These are phyloP conservation scores for Ceratobasidium sp. DNA, from an alignment of 1,284 basidiomycete genomes.

Conservation along the genomic window DNA sequence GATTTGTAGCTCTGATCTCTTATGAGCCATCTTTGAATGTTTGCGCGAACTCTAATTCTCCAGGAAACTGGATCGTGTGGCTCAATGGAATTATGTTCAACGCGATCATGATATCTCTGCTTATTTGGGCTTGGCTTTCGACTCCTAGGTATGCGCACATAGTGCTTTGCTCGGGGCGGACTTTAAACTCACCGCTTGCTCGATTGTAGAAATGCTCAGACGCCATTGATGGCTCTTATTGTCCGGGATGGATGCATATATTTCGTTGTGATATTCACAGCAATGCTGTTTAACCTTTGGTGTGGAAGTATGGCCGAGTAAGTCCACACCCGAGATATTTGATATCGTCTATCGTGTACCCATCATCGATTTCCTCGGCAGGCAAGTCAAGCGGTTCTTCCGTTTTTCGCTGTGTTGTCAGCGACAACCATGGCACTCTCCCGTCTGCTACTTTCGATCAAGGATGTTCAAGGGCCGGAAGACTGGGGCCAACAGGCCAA, in stretches of 20 bases:
- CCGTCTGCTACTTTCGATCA: slow-evolving; percentile 22
- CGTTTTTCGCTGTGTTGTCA: slow-evolving; percentile 27
- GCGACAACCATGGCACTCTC: slow-evolving; percentile 25
- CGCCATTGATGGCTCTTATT: slow-evolving; percentile 29
- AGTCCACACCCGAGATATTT: neutral
- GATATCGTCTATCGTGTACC: neutral
- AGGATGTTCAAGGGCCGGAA: slow-evolving; percentile 29
- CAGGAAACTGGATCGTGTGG: slow-evolving; percentile 33
- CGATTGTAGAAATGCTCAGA: slow-evolving; percentile 18
- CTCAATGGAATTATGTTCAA: slow-evolving; percentile 33
- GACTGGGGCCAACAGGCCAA: slow-evolving; percentile 36
- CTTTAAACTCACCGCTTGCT: neutral
- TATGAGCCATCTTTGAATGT: slow-evolving; percentile 23
- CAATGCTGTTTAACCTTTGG: slow-evolving; percentile 31
- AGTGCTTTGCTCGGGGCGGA: neutral
- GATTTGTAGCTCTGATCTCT: neutral
- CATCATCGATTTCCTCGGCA: neutral
- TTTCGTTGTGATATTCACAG: slow-evolving; percentile 30
- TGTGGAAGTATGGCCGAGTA: slow-evolving; percentile 37
- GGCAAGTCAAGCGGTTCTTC: slow-evolving; percentile 18
- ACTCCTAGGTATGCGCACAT: slow-evolving; percentile 23
- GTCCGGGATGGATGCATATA: slow-evolving; percentile 29
- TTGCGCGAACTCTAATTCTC: neutral
- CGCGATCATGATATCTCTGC: slow-evolving; percentile 13
- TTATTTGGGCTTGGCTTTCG: slow-evolving; percentile 35